Percentiles rank a stretch among this genome's conserved stretches.
Conservation (phyloP, 1,284 basidiomycete species). For the Apiotrichum siamense region DNA sequence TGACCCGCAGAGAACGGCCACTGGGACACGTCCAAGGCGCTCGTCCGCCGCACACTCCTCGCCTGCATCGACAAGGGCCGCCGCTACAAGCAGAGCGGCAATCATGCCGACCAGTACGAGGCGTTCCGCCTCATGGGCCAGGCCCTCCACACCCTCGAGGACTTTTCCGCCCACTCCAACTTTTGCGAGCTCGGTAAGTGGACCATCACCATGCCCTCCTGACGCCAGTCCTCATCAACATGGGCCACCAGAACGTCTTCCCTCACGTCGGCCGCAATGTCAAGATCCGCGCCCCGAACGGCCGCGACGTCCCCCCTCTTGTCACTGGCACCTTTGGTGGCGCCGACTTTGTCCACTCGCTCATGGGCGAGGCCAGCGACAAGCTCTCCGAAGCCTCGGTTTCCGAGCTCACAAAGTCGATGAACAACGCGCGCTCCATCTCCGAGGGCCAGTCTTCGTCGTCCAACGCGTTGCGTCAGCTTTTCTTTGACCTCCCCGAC, state of each 20-base stretch:
- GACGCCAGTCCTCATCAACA: conserved; percentile 56
- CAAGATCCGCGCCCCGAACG: conserved; percentile 68
- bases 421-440: conserved; percentile 57
- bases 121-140: conserved; percentile 71
- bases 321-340: conserved; percentile 86
- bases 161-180: conserved; percentile 77
- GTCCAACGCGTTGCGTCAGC: conserved; percentile 37
- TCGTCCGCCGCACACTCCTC: conserved; percentile 71
- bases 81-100: conserved; percentile 53
- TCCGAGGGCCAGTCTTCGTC: conserved; percentile 52
- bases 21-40: conserved; percentile 84
- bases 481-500: conserved; percentile 58
- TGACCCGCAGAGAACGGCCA: conserved; percentile 54
- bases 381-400: conserved; percentile 66
- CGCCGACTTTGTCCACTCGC: conserved; percentile 74
- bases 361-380: conserved; percentile 52
- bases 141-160: conserved; percentile 48
- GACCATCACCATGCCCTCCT: not conserved
- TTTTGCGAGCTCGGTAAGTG: conserved; percentile 63
- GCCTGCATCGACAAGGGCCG: conserved; percentile 58
- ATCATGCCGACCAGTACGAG: conserved; percentile 74
- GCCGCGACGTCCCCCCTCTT: conserved; percentile 69
- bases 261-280: conserved; percentile 82
- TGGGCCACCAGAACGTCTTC: conserved; percentile 75
- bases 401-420: conserved; percentile 73